Evolutionary conservation across 78 protist species (phyloP), one percentile per base, ranked within the genome.

Genomic region (Polysphondylium violaceum): DNA sequence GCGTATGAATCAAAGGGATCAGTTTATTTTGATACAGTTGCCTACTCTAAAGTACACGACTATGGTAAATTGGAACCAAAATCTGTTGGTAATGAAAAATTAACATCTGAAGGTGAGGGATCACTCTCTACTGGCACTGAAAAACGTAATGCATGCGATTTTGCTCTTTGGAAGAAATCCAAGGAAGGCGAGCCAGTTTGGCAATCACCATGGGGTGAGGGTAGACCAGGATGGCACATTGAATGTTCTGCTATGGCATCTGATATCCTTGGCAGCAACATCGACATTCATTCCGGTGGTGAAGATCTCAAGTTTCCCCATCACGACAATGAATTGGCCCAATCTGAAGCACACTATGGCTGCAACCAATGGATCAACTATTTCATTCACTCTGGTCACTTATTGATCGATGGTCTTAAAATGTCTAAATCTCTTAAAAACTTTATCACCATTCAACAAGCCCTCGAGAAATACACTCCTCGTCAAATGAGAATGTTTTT

Each of bases 161-260:
- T 97, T 83, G 98, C 98, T 2, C 88, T 97, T 35, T 97, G 99
- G 99, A 97, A 97, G 92, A 63, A 56, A n/a, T 81, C 95, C 17
- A 97, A 96, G 76, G 74, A 56, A 43, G 96, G 95, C 19, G 98
- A 95, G 63, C 98, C 93, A 65, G 65, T 44, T 50, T 96, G 98
- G 98, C 27, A 74, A 21, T 88, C 94, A 11, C 94, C 95, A 33
- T 99, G 99, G 99, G 99, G 99, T 29, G 40, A 0, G 8, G 99
- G 99, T 27, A 92, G 99, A 21, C 99, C 99, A 21, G 99, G 99
- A 16, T 99, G 99, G 99, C 99, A 99, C 94, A 98, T 99, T 59
- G 99, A 99, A 93, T 99, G 99, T 98, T 92, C 98, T 3, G 99
- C 95, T 17, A 98, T 99, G 99, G 95, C 95, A 25, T 65, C 85